Evolutionary conservation across 2,329 filamentous ascomycete genomes (phyloP), one percentile per base, ranked within the genome.

Genomic region (Fusarium sp.): DNA sequence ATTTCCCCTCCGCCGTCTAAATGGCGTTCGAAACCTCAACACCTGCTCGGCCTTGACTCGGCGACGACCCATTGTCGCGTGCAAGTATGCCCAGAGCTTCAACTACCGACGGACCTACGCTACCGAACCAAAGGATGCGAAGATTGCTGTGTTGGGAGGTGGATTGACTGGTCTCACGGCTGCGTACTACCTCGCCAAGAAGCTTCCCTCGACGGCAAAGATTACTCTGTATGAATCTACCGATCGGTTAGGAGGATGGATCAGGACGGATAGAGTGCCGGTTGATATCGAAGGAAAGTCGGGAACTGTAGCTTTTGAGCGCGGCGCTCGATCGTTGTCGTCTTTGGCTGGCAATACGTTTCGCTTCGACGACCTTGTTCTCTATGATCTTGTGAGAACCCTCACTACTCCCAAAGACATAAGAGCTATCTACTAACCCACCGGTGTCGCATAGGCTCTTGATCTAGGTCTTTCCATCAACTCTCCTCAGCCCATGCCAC

Each of bases 201-300:
- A 90, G 73, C 86, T 92, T n/a, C 88, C 90, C 6, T 62, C 79
- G 46, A 84, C 86, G 58, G 85, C 89, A 34, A 88, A 89, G 52
- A 90, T 99, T 74, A 96, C 92, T 0, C 77, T 99, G 11, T 97
- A 94, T 79, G 96, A 99, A 78, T 86, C 87, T 20, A 86, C 84
- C 28, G 77, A 87, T 22, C 85, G 89, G 20, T 78, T 95, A 1
- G 96, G 96, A 43, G 96, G 96, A 45, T 98, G 95, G 95, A 84
- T 98, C 40, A 82, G 89, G 67, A 94, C 92, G 3, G 86, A 90
- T 69, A 82, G 81, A 51, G 84, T 92, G 14, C 78, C 87, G 2
- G 87, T 92, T 15, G 77, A 81, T 11, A 80, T 85, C 6, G 84
- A 86, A 38, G 92, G 88, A 17, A 84, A 85, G 22, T 80, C 85